These are phyloP conservation scores for Backusella australiensis DNA, from an alignment of 192 early-diverging fungal genomes.

Conservation along the genomic window DNA sequence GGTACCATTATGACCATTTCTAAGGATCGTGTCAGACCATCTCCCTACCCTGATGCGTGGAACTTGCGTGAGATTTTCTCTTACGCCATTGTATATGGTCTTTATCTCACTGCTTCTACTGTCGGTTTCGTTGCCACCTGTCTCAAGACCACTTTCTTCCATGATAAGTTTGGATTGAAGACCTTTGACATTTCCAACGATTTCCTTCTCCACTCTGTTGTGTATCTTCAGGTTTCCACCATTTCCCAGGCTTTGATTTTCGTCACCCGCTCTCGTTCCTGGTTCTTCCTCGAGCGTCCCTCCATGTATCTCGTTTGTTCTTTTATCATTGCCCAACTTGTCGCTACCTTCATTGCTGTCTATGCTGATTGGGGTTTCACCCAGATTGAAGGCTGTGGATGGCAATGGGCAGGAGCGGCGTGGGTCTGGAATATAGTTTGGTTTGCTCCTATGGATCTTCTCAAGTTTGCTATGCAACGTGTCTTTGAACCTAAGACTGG, in stretches of 20 bases:
- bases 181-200: slow-evolving; percentile 54
- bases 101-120: slow-evolving; percentile 82
- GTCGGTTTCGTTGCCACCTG: slow-evolving; percentile 65
- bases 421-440: slow-evolving; percentile 76
- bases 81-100: slow-evolving; percentile 81
- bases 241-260: slow-evolving; percentile 74
- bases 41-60: slow-evolving; percentile 83
- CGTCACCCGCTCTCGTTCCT: slow-evolving; percentile 64
- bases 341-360: slow-evolving; percentile 74
- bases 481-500: slow-evolving; percentile 50
- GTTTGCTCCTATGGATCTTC: slow-evolving; percentile 67
- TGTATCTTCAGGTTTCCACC: slow-evolving; percentile 77
- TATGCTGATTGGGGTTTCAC: slow-evolving; percentile 79
- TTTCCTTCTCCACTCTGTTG: slow-evolving; percentile 62
- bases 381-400: slow-evolving; percentile 59
- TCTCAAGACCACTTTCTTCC: slow-evolving; percentile 61
- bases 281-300: slow-evolving; percentile 65
- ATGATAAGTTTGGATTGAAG: slow-evolving; percentile 57
- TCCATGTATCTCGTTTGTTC: slow-evolving; percentile 57
- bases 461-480: slow-evolving; percentile 65
- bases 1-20: slow-evolving; percentile 92
- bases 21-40: slow-evolving; percentile 79
- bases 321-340: slow-evolving; percentile 63
- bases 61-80: slow-evolving; percentile 84
- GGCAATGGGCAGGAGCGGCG: slow-evolving; percentile 65